Conservation (phyloP, 1,284 basidiomycete species). For the Cutaneotrichosporon spelunceum region DNA sequence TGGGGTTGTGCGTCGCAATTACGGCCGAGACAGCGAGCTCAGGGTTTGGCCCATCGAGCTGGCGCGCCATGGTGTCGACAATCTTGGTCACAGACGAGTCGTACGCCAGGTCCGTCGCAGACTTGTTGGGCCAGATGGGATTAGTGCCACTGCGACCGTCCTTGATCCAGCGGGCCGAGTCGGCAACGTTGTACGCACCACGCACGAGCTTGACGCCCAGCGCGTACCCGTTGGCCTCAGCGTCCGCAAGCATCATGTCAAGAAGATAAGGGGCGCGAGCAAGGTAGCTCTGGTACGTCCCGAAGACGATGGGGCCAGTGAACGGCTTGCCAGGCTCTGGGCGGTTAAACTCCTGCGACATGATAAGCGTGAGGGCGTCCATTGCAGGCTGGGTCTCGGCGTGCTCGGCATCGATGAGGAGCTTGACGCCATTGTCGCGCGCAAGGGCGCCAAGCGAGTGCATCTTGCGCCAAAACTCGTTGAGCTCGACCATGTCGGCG, state of each 20-base stretch:
- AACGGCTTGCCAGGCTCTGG: constrained; percentile 23
- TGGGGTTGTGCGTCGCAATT: constrained; percentile 83
- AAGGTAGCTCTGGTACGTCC: constrained; percentile 82
- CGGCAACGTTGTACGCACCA: constrained; percentile 85
- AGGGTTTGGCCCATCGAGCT: constrained; percentile 50
- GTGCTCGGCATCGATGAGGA: constrained; percentile 80
- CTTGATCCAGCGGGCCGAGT: constrained; percentile 53
- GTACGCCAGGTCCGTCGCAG: constrained; percentile 76
- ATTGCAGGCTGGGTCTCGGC: constrained; percentile 76
- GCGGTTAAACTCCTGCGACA: constrained; percentile 74
- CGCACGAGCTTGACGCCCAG: constrained; percentile 93
- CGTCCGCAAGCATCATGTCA: constrained; percentile 64
- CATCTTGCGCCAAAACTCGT: constrained; percentile 62
- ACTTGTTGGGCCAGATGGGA: constrained; percentile 54
- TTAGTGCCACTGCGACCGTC: constrained; percentile 44
- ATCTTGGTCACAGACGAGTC: constrained; percentile 65
- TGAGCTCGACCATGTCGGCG: constrained; percentile 61
- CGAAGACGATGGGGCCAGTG: constrained; percentile 49
- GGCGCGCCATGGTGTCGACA: constrained; percentile 52
- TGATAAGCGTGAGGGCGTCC: constrained; percentile 69
- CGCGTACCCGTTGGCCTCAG: constrained; percentile 66
- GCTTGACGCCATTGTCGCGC: constrained; percentile 52
- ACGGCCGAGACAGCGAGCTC: constrained; percentile 63
- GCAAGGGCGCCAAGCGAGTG: constrained; percentile 62
- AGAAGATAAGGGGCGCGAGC: constrained; percentile 63